A percentile compares a stretch with the other conserved stretches of the same genome.
These are phyloP conservation scores for Amyloporia xantha DNA, from an alignment of 768 basidiomycete genomes.

Conservation along the genomic window DNA sequence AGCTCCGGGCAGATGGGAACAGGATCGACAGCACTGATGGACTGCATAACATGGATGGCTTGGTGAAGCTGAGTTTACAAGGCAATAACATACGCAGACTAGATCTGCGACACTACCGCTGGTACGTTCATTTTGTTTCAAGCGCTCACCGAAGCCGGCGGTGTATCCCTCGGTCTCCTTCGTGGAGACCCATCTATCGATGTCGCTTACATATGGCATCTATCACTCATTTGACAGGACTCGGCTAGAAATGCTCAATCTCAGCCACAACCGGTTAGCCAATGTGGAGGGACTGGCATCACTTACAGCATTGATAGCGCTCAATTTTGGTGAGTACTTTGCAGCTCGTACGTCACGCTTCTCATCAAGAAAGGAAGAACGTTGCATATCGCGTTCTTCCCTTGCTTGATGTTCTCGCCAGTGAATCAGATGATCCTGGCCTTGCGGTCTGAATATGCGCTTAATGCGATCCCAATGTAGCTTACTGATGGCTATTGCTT, in stretches of 20 bases:
- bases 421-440: conserved; percentile 1
- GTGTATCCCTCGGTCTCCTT: conserved; percentile 5
- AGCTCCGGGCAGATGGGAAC: conserved; percentile 88
- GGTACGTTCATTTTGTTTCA: conserved; percentile 41
- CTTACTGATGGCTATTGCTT: conserved; percentile 9
- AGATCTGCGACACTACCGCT: conserved; percentile 57
- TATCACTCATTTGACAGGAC: conserved; percentile 26
- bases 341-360: conserved; percentile 7
- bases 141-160: conserved; percentile 3
- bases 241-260: conserved; percentile 72
- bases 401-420: conserved; percentile 5
- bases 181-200: conserved; percentile 9
- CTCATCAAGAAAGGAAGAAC: conserved; percentile 5
- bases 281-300: conserved; percentile 53
- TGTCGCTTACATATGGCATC: conserved; percentile 12
- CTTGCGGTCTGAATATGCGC: not conserved
- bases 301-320: conserved; percentile 55
- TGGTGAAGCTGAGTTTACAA: conserved; percentile 78
- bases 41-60: conserved; percentile 69
- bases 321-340: conserved; percentile 77
- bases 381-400: conserved; percentile 4
- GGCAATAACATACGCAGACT: conserved; percentile 61
- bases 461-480: not conserved
- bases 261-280: conserved; percentile 69
- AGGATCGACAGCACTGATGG: conserved; percentile 68